Evolutionary conservation across 441 rosid genomes (phyloP).

Genomic region (Gossypium trilobum): DNA sequence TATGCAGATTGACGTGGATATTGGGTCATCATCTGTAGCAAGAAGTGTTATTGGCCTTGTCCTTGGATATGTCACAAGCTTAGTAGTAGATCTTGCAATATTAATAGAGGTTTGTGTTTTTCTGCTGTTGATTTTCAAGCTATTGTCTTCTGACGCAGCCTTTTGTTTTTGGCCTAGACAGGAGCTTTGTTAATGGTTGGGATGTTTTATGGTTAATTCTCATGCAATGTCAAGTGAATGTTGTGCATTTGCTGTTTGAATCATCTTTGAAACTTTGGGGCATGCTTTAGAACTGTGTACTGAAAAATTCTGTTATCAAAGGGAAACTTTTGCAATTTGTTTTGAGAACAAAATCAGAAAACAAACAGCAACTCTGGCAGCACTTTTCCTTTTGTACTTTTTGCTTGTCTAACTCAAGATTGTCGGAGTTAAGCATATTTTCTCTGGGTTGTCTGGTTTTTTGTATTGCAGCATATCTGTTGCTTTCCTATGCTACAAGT

Average conservation of each 20-base stretch:
- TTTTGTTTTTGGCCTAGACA: neutral
- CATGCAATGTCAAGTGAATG: neutral
- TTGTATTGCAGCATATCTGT: neutral
- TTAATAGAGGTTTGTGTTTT: conserved; percentile 67
- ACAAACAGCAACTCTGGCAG: neutral
- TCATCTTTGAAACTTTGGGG: neutral
- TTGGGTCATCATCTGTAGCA: conserved; percentile 97
- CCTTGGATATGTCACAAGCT: conserved; percentile 88
- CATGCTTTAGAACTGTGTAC: conserved; percentile 5
- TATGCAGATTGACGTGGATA: conserved; percentile 88
- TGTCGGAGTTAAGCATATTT: conserved; percentile 3
- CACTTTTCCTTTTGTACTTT: neutral
- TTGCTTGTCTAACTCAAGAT: conserved; percentile 1
- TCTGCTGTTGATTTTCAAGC: neutral
- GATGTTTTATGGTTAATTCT: neutral
- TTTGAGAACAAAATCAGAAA: conserved; percentile 1
- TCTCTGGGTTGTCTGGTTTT: neutral
- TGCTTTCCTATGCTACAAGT: neutral
- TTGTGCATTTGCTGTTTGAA: conserved; percentile 3
- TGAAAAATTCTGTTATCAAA: neutral
- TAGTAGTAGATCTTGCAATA: conserved; percentile 92
- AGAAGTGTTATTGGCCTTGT: conserved; percentile 86
- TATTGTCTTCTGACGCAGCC: neutral
- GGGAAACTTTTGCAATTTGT: neutral
- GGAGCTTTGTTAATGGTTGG: neutral